Percentiles rank a stretch among this genome's conserved stretches.
phyloP scores from a whole-genome alignment of 345 rosid species.

The Abelmoschus esculentus region DNA sequence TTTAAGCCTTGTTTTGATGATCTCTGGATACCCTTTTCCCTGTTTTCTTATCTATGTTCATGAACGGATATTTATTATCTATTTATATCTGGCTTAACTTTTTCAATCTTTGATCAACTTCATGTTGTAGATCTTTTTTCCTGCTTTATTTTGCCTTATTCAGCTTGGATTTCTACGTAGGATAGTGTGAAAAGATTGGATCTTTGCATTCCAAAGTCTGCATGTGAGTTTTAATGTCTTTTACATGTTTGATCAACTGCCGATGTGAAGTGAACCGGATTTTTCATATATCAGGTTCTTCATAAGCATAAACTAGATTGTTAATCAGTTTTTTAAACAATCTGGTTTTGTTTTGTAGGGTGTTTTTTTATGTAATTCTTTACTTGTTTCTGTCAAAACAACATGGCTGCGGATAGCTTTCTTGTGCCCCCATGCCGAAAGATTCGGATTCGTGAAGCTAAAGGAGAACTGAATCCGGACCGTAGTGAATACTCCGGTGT shows the following conservation, averaged over 20 bases:
- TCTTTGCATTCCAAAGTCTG: slow-evolving; percentile 5
- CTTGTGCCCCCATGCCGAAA: slow-evolving; percentile 15
- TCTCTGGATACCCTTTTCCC: slow-evolving; percentile 6
- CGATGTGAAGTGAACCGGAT: background rate
- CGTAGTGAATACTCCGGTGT: slow-evolving; percentile 22
- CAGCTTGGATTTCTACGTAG: background rate
- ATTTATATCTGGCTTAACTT: background rate
- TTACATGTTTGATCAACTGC: slow-evolving; percentile 8
- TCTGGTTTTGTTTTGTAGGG: slow-evolving; percentile 5
- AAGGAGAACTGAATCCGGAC: background rate
- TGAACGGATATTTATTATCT: background rate
- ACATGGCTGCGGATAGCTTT: slow-evolving; percentile 20
- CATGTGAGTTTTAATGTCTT: background rate
- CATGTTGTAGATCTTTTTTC: background rate
- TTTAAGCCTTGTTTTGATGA: slow-evolving; percentile 1
- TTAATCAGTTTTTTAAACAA: background rate
- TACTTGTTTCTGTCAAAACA: background rate
- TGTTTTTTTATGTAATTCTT: background rate
- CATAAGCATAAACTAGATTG: background rate
- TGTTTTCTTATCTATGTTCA: background rate
- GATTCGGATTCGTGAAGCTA: slow-evolving; percentile 15
- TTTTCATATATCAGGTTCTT: background rate
- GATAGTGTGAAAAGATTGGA: background rate
- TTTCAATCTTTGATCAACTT: background rate
- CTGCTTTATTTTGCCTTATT: background rate